Percentiles rank a stretch among this genome's conserved stretches.
phyloP scores from a whole-genome alignment of 441 rosid species.

The Breynia disticha region DNA sequence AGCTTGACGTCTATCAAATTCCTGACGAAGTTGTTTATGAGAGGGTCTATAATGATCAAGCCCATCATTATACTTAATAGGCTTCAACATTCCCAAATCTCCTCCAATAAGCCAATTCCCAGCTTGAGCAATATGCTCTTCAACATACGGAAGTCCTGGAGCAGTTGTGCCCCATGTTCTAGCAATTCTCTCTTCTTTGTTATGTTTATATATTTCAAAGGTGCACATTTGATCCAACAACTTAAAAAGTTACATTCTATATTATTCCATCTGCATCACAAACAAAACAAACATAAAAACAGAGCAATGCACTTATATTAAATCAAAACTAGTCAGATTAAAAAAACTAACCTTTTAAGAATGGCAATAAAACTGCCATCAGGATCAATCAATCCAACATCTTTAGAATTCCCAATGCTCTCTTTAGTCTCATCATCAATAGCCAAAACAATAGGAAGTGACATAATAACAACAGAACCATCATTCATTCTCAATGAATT shows the following conservation, averaged over 20 bases:
- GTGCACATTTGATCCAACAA: conserved; percentile 37
- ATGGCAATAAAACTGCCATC: conserved; percentile 54
- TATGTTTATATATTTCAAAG: conserved; percentile 89
- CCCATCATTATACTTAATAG: conserved; percentile 76
- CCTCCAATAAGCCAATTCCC: conserved; percentile 96
- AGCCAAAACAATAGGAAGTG: conserved; percentile 83
- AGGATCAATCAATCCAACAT: conserved; percentile 66
- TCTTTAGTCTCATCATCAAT: conserved; percentile 66
- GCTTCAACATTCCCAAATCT: conserved; percentile 73
- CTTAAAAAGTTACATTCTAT: no score
- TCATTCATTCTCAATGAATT: conserved; percentile 78
- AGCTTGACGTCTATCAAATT: conserved; percentile 65
- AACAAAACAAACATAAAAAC: no score
- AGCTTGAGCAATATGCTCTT: conserved; percentile 49
- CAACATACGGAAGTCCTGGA: conserved; percentile 79
- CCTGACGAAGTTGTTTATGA: conserved; percentile 65
- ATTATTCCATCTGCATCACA: no score
- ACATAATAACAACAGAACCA: conserved; percentile 90
- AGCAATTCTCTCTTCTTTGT: conserved; percentile 87
- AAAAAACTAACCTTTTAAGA: conserved; percentile 55
- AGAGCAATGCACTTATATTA: no score
- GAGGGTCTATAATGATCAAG: conserved; percentile 79
- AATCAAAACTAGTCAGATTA: no score
- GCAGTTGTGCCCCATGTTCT: conserved; percentile 94
- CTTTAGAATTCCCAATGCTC: conserved; percentile 46